phyloP scores from a whole-genome alignment of 2,329 filamentous ascomycete species.

The Phialophora macrospora region DNA sequence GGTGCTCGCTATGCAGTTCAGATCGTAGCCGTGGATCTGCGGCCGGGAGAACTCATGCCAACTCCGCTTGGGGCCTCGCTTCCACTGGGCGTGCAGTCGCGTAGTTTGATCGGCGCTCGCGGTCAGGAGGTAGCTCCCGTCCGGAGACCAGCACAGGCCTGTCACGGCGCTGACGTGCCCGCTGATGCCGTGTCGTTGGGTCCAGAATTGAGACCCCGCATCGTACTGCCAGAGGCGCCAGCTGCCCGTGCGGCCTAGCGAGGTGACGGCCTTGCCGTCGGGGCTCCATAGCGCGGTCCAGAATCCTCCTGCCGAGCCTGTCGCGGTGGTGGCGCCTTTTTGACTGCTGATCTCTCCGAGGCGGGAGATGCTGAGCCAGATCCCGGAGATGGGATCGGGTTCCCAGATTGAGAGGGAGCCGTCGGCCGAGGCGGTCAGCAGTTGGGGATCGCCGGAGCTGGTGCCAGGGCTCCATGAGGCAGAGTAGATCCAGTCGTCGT shows the following conservation, averaged over 20 bases:
- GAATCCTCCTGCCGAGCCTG: slow-evolving; percentile 92
- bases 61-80: slow-evolving; percentile 56
- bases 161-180: slow-evolving; percentile 84
- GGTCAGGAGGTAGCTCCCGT: slow-evolving; percentile 82
- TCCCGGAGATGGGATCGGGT: slow-evolving; percentile 77
- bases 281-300: slow-evolving; percentile 96
- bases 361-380: slow-evolving; percentile 85
- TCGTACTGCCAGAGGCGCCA: slow-evolving; percentile 85
- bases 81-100: slow-evolving; percentile 82
- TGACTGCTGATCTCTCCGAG: slow-evolving; percentile 92
- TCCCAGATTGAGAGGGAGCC: slow-evolving; percentile 96
- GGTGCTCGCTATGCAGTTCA: slow-evolving; percentile 88
- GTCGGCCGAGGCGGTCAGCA: slow-evolving; percentile 90
- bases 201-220: slow-evolving; percentile 68
- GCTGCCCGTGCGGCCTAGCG: slow-evolving; percentile 83
- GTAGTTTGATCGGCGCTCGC: slow-evolving; percentile 94
- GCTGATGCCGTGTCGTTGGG: slow-evolving; percentile 74
- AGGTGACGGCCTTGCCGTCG: slow-evolving; percentile 70
- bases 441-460: slow-evolving; percentile 56
- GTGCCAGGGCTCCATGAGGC: slow-evolving; percentile 70
- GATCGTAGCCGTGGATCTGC: slow-evolving; percentile 96
- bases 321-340: slow-evolving; percentile 95
- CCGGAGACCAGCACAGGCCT: slow-evolving; percentile 80
- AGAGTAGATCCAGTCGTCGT: slow-evolving; percentile 98
- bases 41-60: slow-evolving; percentile 97